Evolutionary conservation across 768 basidiomycete genomes (phyloP).

Genomic region (Phlebiopsis gigantea): DNA sequence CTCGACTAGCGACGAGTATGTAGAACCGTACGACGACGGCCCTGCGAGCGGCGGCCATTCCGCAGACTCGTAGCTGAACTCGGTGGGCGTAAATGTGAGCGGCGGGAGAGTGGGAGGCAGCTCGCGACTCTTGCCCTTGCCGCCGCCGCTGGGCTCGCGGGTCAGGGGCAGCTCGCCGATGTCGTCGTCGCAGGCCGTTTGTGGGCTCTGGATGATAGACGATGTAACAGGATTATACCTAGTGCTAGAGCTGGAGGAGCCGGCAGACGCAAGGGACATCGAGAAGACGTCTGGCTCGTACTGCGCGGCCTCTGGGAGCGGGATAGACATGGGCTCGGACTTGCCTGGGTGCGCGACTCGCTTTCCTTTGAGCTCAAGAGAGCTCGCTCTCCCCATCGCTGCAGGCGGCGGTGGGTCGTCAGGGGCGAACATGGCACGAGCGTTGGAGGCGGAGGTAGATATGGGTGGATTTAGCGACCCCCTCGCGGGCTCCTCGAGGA

Average conservation of each 20-base stretch:
- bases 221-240: conserved; percentile 13
- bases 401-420: conserved; percentile 6
- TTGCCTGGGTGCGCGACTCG: conserved; percentile 29
- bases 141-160: conserved; percentile 12
- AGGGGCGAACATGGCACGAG: conserved; percentile 6
- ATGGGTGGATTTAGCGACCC: conserved; percentile 10
- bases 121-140: conserved; percentile 53
- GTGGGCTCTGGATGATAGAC: conserved; percentile 5
- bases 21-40: conserved; percentile 26
- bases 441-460: conserved; percentile 8
- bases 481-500: conserved; percentile 23
- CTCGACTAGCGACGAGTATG: conserved; percentile 16
- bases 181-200: conserved; percentile 1
- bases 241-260: conserved; percentile 20
- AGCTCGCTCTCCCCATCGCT: conserved; percentile 10
- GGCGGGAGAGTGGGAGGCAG: conserved; percentile 60
- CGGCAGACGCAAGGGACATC: conserved; percentile 28
- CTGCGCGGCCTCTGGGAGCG: conserved; percentile 24
- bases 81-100: conserved; percentile 52
- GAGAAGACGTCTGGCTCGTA: conserved; percentile 33
- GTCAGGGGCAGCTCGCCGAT: not conserved
- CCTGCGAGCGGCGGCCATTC: conserved; percentile 22
- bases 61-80: conserved; percentile 34
- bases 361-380: conserved; percentile 46
- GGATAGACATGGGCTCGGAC: conserved; percentile 47